Conservation (phyloP, 208 protist genomes). For the Trypanosoma melophagium region DNA sequence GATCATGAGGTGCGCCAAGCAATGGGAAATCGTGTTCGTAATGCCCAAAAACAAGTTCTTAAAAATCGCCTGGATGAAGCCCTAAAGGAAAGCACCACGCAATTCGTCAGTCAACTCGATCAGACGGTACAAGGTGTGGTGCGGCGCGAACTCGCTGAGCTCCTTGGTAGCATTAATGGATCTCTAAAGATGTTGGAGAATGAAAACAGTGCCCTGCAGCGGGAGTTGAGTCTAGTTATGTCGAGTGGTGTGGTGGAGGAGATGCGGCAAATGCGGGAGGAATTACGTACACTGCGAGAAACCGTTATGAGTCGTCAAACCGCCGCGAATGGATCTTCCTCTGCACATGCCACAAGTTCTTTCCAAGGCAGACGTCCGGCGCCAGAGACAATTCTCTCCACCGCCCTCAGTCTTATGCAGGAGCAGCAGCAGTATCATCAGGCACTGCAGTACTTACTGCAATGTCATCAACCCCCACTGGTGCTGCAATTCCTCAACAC, state of each 20-base stretch:
- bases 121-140: constrained; percentile 50
- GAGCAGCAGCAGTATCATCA: constrained; percentile 42
- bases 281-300: constrained; percentile 56
- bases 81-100: constrained; percentile 52
- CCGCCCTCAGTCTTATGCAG: constrained; percentile 40
- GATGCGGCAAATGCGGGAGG: constrained; percentile 33
- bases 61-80: constrained; percentile 73
- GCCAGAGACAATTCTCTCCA: constrained; percentile 68
- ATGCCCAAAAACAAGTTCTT: constrained; percentile 54
- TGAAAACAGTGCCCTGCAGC: constrained; percentile 66
- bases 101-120: constrained; percentile 55
- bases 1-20: constrained; percentile 62
- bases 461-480: constrained; percentile 44
- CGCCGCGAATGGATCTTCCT: neutral
- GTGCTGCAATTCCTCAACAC: constrained; percentile 45
- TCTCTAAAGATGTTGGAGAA: constrained; percentile 48
- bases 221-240: constrained; percentile 53
- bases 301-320: constrained; percentile 6
- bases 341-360: constrained; percentile 6
- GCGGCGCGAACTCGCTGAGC: constrained; percentile 54
- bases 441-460: constrained; percentile 50
- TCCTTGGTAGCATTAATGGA: constrained; percentile 45
- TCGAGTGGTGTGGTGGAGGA: constrained; percentile 43
- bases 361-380: constrained; percentile 33
- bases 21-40: constrained; percentile 45